Evolutionary conservation across 2,329 filamentous ascomycete species (phyloP).

Genomic region (Endocalyx cinctus): DNA sequence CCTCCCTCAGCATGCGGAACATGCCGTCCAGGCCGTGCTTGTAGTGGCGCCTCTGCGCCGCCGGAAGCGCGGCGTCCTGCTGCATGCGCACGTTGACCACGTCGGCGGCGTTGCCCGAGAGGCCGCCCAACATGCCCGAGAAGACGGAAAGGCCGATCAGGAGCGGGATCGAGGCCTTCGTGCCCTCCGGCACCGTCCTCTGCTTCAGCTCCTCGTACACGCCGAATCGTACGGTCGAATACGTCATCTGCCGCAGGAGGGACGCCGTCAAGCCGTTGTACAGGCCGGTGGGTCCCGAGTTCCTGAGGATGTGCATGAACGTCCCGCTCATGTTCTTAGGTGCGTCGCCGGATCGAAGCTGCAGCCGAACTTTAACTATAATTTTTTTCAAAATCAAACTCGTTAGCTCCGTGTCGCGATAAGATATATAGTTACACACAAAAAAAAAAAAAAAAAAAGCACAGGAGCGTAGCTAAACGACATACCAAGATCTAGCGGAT

Average conservation of each 20-base stretch:
- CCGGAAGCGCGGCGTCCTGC: conserved; percentile 75
- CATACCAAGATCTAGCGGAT: conserved; percentile 87
- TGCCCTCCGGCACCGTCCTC: conserved; percentile 46
- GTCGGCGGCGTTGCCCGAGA: conserved; percentile 91
- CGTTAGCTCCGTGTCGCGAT: too few species aligned
- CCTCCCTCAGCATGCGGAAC: conserved; percentile 78
- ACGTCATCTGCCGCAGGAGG: conserved; percentile 88
- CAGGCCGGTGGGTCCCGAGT: conserved; percentile 72
- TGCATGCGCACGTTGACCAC: conserved; percentile 99
- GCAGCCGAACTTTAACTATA: conserved; percentile 69
- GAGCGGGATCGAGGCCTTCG: conserved; percentile 63
- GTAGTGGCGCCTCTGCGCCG: conserved; percentile 76
- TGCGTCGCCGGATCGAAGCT: conserved; percentile 73
- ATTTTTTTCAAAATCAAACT: conserved; percentile 2
- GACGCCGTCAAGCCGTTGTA: conserved; percentile 92
- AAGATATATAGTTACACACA: too few species aligned
- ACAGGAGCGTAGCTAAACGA: conserved; percentile 20
- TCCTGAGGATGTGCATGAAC: conserved; percentile 73
- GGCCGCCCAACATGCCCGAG: conserved; percentile 82
- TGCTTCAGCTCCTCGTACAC: conserved; percentile 92
- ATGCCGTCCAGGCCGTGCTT: conserved; percentile 83
- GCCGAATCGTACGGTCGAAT: conserved; percentile 93
- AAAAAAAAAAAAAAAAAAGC: too few species aligned
- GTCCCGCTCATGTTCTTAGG: conserved; percentile 81
- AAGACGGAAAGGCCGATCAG: conserved; percentile 77